Evolutionary conservation across 495 filamentous ascomycete genomes (phyloP).

Genomic region (Thermothielavioides terrestris): DNA sequence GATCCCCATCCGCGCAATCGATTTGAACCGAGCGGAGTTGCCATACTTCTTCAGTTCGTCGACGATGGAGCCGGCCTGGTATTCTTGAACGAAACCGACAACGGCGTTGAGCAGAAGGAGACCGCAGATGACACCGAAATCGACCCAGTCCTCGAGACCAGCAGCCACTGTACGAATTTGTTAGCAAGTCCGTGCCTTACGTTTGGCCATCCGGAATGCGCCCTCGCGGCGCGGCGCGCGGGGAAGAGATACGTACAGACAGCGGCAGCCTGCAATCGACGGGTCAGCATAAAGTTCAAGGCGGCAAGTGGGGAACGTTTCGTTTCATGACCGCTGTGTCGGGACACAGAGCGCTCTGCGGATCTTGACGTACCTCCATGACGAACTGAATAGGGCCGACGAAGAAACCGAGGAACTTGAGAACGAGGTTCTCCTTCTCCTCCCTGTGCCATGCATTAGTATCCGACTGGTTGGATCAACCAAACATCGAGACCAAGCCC

Average conservation of each 20-base stretch:
- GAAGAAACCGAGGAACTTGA: constrained; percentile 81
- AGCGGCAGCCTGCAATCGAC: constrained; percentile 25
- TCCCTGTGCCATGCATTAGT: constrained; percentile 30
- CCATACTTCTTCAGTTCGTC: constrained; percentile 70
- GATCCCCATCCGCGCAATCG: background rate
- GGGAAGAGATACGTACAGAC: constrained; percentile 22
- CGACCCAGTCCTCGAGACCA: constrained; percentile 73
- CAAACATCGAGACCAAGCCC: background rate
- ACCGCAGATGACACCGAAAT: constrained; percentile 71
- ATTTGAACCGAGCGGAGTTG: background rate
- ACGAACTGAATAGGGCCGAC: constrained; percentile 88
- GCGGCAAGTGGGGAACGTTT: constrained; percentile 19
- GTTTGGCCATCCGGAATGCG: constrained; percentile 1
- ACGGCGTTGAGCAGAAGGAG: constrained; percentile 69
- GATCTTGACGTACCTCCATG: constrained; percentile 63
- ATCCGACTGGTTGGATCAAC: background rate
- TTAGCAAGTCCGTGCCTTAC: background rate
- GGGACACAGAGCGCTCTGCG: constrained; percentile 4
- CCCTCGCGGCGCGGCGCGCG: background rate
- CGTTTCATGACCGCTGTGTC: constrained; percentile 19
- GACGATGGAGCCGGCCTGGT: constrained; percentile 82
- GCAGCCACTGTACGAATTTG: constrained; percentile 42
- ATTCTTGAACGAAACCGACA: constrained; percentile 85
- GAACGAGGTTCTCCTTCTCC: constrained; percentile 73
- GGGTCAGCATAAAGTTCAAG: constrained; percentile 16